These are phyloP conservation scores for Sporothrix sp. DNA, from an alignment of 2,329 filamentous ascomycete species.

Conservation along the genomic window DNA sequence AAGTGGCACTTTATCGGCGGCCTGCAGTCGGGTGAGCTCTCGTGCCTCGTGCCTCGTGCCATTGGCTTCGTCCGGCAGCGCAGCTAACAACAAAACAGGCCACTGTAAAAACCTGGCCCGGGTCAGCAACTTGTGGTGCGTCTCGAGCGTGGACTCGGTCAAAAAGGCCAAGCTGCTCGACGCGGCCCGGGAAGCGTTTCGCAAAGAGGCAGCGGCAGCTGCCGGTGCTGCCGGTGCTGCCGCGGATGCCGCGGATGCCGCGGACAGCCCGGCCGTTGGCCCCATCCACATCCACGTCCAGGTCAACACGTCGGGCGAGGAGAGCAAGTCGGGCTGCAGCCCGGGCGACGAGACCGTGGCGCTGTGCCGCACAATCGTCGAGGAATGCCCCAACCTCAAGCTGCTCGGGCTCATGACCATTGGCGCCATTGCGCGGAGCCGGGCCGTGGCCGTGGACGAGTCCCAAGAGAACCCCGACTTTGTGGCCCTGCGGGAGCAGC, in stretches of 20 bases:
- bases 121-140: slow-evolving; percentile 81
- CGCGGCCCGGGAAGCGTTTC: slow-evolving; percentile 48
- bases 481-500: slow-evolving; percentile 52
- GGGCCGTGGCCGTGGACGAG: slow-evolving; percentile 60
- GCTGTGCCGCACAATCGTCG: slow-evolving; percentile 60
- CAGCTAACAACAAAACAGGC: slow-evolving; percentile 39
- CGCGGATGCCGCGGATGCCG: no score
- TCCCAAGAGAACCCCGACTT: slow-evolving; percentile 93
- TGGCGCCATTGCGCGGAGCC: slow-evolving; percentile 80
- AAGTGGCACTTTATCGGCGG: slow-evolving; percentile 96
- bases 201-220: slow-evolving; percentile 20
- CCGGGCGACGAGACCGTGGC: slow-evolving; percentile 52
- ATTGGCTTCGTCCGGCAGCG: neutral
- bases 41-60: neutral
- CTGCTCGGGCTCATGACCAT: slow-evolving; percentile 93
- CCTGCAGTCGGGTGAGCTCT: slow-evolving; percentile 58
- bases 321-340: slow-evolving; percentile 69
- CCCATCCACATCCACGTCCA: slow-evolving; percentile 74
- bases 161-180: slow-evolving; percentile 84
- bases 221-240: neutral
- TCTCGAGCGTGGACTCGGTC: slow-evolving; percentile 76
- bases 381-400: slow-evolving; percentile 61
- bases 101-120: slow-evolving; percentile 83
- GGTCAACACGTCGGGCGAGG: slow-evolving; percentile 89
- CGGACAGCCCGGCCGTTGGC: slow-evolving; percentile 21